phyloP scores from a whole-genome alignment of 2,329 filamentous ascomycete genomes.

The Phyllosticta capitalensis region DNA sequence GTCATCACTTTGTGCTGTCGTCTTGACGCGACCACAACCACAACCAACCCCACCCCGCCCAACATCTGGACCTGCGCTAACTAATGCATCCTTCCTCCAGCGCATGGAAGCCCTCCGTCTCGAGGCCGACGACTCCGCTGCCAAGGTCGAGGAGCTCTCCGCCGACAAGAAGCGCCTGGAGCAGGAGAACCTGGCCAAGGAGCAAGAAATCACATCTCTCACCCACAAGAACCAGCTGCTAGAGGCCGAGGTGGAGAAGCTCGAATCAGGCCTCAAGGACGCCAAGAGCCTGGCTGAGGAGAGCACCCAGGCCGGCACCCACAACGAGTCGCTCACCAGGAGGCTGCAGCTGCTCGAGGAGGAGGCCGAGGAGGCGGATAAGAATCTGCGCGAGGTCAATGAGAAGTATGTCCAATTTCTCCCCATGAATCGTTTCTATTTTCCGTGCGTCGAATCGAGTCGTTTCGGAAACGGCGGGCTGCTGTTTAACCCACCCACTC shows the following conservation, averaged over 20 bases:
- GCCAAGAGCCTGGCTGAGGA: conserved; percentile 80
- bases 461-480: not conserved
- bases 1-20: conserved; percentile 8
- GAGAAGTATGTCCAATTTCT: conserved; percentile 68
- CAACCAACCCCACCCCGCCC: conserved; percentile 12
- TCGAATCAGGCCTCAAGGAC: conserved; percentile 74
- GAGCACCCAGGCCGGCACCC: conserved; percentile 70
- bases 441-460: conserved; percentile 4
- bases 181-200: conserved; percentile 91
- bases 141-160: conserved; percentile 81
- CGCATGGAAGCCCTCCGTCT: conserved; percentile 92
- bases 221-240: conserved; percentile 91
- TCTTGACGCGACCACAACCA: not conserved
- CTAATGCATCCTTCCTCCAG: conserved; percentile 37
- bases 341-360: conserved; percentile 94
- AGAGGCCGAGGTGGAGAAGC: conserved; percentile 84
- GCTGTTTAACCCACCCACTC: not conserved
- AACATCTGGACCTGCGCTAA: conserved; percentile 16
- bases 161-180: conserved; percentile 79
- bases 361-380: conserved; percentile 93
- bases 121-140: conserved; percentile 77
- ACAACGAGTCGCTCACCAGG: conserved; percentile 86
- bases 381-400: conserved; percentile 91
- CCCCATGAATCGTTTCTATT: conserved; percentile 10
- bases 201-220: conserved; percentile 95